Conservation (phyloP, 345 rosid species). For the Boechera retrofracta region DNA sequence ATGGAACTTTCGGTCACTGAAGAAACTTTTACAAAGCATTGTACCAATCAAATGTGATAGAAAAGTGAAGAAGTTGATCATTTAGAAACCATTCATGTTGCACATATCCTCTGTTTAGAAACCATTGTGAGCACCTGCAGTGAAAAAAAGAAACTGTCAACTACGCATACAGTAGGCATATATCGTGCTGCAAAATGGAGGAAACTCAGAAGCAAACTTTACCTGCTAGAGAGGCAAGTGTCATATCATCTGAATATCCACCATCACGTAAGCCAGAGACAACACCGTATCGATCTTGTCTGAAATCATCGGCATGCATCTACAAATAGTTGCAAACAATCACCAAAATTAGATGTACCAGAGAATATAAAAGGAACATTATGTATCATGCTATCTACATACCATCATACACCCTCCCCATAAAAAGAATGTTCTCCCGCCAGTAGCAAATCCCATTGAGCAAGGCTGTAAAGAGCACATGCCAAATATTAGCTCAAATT, state of each 20-base stretch:
- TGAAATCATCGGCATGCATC: conserved; percentile 99
- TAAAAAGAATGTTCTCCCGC: conserved; percentile 93
- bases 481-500: conserved; percentile 30
- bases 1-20: conserved; percentile 53
- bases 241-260: conserved; percentile 99
- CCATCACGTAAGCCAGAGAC: conserved; percentile 94
- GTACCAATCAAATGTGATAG: conserved; percentile 34
- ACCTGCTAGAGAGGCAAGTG: conserved; percentile 98
- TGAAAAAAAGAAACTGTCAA: conserved; percentile 27
- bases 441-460: conserved; percentile 99
- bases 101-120: conserved; percentile 37
- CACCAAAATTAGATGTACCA: conserved; percentile 42
- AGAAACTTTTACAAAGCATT: conserved; percentile 35
- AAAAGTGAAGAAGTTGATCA: conserved; percentile 8
- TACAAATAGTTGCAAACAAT: conserved; percentile 48
- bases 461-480: conserved; percentile 76
- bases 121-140: conserved; percentile 77
- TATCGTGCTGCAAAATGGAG: background rate
- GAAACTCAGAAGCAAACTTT: conserved; percentile 29
- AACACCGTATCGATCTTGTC: conserved; percentile 85
- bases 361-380: conserved; percentile 35
- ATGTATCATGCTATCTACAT: conserved; percentile 37
- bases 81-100: conserved; percentile 30
- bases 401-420: conserved; percentile 99
- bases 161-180: conserved; percentile 14